A percentile compares a stretch with the other conserved stretches of the same genome.
Evolutionary conservation across 306 rosid species (phyloP).

Genomic region (Dryas drummondii): DNA sequence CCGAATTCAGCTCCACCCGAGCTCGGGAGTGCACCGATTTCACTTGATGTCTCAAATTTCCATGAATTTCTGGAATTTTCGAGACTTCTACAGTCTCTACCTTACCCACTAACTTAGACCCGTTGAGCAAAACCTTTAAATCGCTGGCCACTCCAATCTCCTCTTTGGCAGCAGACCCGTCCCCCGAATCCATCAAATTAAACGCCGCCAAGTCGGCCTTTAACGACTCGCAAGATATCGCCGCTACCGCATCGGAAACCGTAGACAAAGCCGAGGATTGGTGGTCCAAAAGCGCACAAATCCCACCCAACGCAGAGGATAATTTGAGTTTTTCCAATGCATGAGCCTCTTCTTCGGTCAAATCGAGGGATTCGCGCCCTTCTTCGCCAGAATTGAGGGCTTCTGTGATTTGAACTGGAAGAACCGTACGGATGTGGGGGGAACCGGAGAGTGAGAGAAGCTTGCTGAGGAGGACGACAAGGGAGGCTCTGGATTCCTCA

Average conservation of each 20-base stretch:
- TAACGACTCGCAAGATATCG: conserved; percentile 76
- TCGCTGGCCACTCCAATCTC: conserved; percentile 72
- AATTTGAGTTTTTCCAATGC: conserved; percentile 33
- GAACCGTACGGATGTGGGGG: conserved; percentile 27
- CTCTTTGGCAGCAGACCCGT: conserved; percentile 63
- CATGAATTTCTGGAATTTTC: conserved; percentile 58
- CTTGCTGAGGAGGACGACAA: conserved; percentile 62
- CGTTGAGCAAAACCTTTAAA: conserved; percentile 71
- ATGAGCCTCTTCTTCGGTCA: conserved; percentile 47
- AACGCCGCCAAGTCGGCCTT: conserved; percentile 63
- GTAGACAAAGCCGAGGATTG: conserved; percentile 47
- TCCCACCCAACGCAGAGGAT: conserved; percentile 37
- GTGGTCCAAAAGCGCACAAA: conserved; percentile 61
- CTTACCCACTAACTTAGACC: conserved; percentile 79
- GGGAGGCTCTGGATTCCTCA: conserved; percentile 50
- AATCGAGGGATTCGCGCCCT: conserved; percentile 32
- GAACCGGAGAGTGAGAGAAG: conserved; percentile 46
- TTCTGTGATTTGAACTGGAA: conserved; percentile 46
- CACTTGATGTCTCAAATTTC: conserved; percentile 51
- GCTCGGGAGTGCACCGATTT: conserved; percentile 58
- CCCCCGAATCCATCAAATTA: conserved; percentile 71
- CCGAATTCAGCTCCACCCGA: conserved; percentile 66
- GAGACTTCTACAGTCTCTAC: conserved; percentile 34
- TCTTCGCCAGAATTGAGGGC: conserved; percentile 29
- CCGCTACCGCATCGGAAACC: conserved; percentile 57